These are phyloP conservation scores for Pestalotiopsis sp. DNA, from an alignment of 2,329 filamentous ascomycete genomes.

Conservation along the genomic window DNA sequence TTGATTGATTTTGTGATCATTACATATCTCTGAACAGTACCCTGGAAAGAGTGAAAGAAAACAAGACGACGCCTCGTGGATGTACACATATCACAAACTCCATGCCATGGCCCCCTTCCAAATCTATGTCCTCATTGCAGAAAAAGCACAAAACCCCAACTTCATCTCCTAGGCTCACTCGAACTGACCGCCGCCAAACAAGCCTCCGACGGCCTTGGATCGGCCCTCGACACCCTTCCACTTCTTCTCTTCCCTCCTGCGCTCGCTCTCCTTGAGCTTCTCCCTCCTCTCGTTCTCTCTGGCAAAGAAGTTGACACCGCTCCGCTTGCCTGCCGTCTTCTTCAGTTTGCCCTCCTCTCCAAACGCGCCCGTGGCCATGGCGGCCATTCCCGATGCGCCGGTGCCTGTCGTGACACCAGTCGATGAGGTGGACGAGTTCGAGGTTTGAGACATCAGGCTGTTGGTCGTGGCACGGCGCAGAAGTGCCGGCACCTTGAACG, in stretches of 20 bases:
- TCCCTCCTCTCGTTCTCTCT: constrained; percentile 60
- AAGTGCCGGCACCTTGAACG: constrained; percentile 71
- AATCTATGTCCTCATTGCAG: not conserved
- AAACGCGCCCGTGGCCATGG: constrained; percentile 35
- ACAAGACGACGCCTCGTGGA: not conserved
- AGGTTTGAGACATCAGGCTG: constrained; percentile 40
- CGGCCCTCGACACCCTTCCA: constrained; percentile 59
- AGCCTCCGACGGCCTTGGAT: constrained; percentile 57
- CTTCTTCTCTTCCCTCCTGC: constrained; percentile 60
- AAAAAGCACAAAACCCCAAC: not conserved
- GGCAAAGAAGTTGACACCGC: constrained; percentile 63
- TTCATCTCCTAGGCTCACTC: constrained; percentile 35
- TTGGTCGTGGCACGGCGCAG: constrained; percentile 75
- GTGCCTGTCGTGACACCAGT: not conserved
- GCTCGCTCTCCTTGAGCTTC: constrained; percentile 58
- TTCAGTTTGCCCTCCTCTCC: constrained; percentile 59
- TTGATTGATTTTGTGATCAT: not conserved
- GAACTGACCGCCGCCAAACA: constrained; percentile 61
- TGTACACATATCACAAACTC: not conserved
- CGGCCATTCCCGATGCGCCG: not conserved
- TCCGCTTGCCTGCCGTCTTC: constrained; percentile 62
- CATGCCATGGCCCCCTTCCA: not conserved
- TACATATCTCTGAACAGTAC: not conserved
- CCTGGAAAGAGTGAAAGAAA: not conserved
- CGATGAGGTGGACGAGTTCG: constrained; percentile 16